phyloP scores from a whole-genome alignment of 257 asterid species.

The Anisodus acutangulus region DNA sequence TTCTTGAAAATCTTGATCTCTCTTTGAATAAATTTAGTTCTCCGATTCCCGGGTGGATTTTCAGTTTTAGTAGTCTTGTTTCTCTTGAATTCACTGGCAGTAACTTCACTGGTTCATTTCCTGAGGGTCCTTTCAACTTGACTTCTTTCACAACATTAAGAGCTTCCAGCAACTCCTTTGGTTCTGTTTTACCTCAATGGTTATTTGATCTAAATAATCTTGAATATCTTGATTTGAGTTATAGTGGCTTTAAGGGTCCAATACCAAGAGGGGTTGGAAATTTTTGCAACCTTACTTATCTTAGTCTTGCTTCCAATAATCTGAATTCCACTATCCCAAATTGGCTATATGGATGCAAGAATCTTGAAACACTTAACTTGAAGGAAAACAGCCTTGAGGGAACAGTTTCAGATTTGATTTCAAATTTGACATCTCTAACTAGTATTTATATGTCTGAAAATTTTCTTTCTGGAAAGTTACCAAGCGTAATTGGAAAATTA shows the following conservation, averaged over 20 bases:
- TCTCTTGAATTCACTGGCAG: slow-evolving; percentile 43
- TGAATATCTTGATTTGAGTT: slow-evolving; percentile 28
- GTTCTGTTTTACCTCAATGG: slow-evolving; percentile 56
- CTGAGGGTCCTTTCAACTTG: slow-evolving; percentile 48
- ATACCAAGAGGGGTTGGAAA: slow-evolving; percentile 32
- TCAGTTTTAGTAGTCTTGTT: slow-evolving; percentile 27
- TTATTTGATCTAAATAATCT: slow-evolving; percentile 48
- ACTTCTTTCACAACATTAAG: slow-evolving; percentile 45
- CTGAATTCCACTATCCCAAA: slow-evolving; percentile 43
- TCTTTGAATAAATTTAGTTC: slow-evolving; percentile 25
- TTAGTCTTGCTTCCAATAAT: slow-evolving; percentile 31
- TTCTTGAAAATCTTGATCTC: slow-evolving; percentile 26
- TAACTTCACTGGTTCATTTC: slow-evolving; percentile 52
- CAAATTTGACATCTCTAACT: slow-evolving; percentile 40
- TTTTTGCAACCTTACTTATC: slow-evolving; percentile 15
- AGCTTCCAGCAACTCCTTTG: slow-evolving; percentile 43
- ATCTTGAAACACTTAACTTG: slow-evolving; percentile 29
- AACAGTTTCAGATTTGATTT: slow-evolving; percentile 35
- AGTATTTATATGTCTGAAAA: slow-evolving; percentile 27
- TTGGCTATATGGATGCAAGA: slow-evolving; percentile 43
- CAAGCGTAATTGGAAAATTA: slow-evolving; percentile 33
- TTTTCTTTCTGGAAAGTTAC: slow-evolving; percentile 39
- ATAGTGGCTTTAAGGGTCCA: slow-evolving; percentile 30
- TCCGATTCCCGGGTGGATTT: slow-evolving; percentile 25
- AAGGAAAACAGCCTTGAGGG: slow-evolving; percentile 24